Percentiles rank a stretch among this genome's conserved stretches.
Conservation (phyloP, 495 filamentous ascomycete genomes). For the Penicillium steckii region DNA sequence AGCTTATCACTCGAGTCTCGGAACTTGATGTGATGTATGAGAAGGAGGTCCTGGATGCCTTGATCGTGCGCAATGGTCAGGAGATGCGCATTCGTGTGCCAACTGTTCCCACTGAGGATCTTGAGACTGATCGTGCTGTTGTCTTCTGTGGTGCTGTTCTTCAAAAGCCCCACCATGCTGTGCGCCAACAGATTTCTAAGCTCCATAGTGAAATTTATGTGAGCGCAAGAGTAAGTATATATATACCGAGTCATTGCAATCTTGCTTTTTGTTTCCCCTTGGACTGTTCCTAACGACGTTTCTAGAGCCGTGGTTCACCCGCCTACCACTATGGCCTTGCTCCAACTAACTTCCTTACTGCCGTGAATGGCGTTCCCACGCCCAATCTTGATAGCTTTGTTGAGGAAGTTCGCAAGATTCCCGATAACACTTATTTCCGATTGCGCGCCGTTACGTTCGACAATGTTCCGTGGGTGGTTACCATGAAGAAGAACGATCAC, state of each 20-base stretch:
- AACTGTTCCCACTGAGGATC: conserved; percentile 83
- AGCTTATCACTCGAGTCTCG: conserved; percentile 87
- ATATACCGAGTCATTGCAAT: neutral
- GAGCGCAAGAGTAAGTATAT: conserved; percentile 64
- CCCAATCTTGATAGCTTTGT: conserved; percentile 79
- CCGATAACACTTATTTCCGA: conserved; percentile 96
- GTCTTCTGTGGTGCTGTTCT: conserved; percentile 94
- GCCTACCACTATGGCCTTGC: conserved; percentile 91
- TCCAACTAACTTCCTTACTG: conserved; percentile 95
- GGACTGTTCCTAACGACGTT: conserved; percentile 12
- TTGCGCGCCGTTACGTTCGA: conserved; percentile 94
- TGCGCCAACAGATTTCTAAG: conserved; percentile 93
- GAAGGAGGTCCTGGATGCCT: conserved; percentile 75
- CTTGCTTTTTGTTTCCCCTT: neutral
- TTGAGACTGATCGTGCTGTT: conserved; percentile 88
- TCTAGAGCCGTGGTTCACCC: conserved; percentile 70
- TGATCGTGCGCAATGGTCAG: conserved; percentile 81
- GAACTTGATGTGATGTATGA: conserved; percentile 98
- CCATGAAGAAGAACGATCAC: conserved; percentile 99
- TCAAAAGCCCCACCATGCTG: conserved; percentile 92
- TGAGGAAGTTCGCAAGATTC: conserved; percentile 75
- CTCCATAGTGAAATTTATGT: conserved; percentile 98
- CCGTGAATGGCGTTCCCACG: conserved; percentile 85
- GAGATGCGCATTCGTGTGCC: conserved; percentile 77
- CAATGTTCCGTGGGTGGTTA: conserved; percentile 95